Base-by-base conservation (phyloP, 2,329 filamentous ascomycete genomes). In the Zopfia rhizophila region DNA sequence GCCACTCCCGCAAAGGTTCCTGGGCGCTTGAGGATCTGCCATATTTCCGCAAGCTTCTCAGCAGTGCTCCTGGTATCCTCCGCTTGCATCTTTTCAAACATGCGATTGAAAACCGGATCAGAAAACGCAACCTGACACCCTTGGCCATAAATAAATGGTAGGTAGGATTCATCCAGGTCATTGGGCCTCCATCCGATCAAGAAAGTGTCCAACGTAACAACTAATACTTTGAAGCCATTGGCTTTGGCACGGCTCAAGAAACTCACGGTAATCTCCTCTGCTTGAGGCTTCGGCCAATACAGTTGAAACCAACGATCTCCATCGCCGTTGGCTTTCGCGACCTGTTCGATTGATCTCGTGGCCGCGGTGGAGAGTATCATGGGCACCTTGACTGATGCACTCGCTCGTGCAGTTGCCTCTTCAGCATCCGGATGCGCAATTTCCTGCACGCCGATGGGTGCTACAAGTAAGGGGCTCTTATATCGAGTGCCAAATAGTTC, bases 171-270 rank as follows among this genome's bases (percentile, higher is more conserved):
- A 53, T 89, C 86, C 4, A 90, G 77, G 60, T 90, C 87, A 0
- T 75, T 77, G 0, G 87, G 87, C 25, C 88, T 77, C 87, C 87
- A 91, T 1, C 80, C 81, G 24, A 91, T 75, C 10, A 79, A 79
- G 69, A 83, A 89, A 0, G 87, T 90, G 66, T 91, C 88, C 0
- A 90, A 75, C 0, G 89, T 91, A 1, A 91, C 84, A 5, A 91
- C 82, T 0, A 91, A 75, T 1, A 84, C 85, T 23, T 77, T 78
- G 69, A 79, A 91, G 1, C 87, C 87, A 22, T 75, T 79, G 0
- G 71, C 75, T 60, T 83, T 83, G 0, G 87, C 88, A 0, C 87
- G 78, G 1, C 69, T 63, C 4, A 91, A 75, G 12, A 91, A 72
- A 1, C 82, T 87, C 0, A 79, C 72, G 0, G 87, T 90, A 42